A percentile compares a stretch with the other conserved stretches of the same genome.
These are phyloP conservation scores for Aureobasidium melanogenum DNA, from an alignment of 2,329 filamentous ascomycete species.

Conservation along the genomic window DNA sequence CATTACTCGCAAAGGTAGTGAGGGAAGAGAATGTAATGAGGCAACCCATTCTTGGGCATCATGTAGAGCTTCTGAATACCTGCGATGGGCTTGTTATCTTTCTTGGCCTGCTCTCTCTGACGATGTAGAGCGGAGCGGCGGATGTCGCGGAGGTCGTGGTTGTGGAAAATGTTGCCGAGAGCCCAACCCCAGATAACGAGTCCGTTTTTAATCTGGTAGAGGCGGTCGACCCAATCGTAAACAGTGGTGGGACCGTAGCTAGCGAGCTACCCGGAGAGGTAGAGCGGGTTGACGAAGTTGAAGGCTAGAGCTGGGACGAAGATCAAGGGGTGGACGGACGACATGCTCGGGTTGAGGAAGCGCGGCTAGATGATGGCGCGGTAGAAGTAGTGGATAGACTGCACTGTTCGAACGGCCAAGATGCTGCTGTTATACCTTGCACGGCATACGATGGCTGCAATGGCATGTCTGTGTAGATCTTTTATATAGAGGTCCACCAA, in stretches of 20 bases:
- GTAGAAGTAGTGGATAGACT: slow-evolving; percentile 82
- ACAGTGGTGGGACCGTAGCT: slow-evolving; percentile 65
- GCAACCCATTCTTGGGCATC: slow-evolving; percentile 75
- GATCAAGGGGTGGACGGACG: slow-evolving; percentile 68
- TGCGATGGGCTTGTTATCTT: slow-evolving; percentile 36
- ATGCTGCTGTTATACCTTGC: background rate
- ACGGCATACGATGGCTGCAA: background rate
- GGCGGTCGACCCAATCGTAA: slow-evolving; percentile 40
- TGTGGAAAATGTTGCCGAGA: slow-evolving; percentile 76
- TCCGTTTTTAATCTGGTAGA: slow-evolving; percentile 49
- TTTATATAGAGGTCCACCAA: background rate
- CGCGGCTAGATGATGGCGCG: slow-evolving; percentile 76
- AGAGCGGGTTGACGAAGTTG: slow-evolving; percentile 72
- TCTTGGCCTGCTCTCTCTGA: slow-evolving; percentile 42
- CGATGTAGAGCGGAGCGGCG: slow-evolving; percentile 58
- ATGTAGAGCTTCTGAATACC: slow-evolving; percentile 74
- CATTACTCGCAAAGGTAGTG: slow-evolving; percentile 97
- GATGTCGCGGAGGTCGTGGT: slow-evolving; percentile 83
- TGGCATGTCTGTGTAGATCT: background rate
- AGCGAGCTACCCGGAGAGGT: slow-evolving; percentile 70
- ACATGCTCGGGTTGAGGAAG: slow-evolving; percentile 79
- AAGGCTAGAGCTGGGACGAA: slow-evolving; percentile 58
- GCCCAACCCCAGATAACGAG: slow-evolving; percentile 68
- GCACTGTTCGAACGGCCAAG: slow-evolving; percentile 3
- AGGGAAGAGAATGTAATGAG: slow-evolving; percentile 74